A percentile compares a stretch with the other conserved stretches of the same genome.
Evolutionary conservation across 768 basidiomycete genomes (phyloP).

Genomic region (Lactarius pseudohatsudake): DNA sequence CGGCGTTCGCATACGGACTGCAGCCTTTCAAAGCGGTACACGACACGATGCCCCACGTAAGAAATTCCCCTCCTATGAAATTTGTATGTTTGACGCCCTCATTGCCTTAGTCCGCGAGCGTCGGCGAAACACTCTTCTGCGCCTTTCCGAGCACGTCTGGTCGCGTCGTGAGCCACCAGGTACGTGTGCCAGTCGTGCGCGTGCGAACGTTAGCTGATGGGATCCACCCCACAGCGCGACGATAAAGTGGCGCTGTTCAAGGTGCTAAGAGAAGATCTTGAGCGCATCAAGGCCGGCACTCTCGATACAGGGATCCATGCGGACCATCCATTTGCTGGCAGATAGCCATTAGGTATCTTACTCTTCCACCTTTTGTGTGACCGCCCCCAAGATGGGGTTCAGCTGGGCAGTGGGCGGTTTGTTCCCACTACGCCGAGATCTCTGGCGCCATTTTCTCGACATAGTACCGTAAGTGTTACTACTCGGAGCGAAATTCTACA

Average conservation of each 20-base stretch:
- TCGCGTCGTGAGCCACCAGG: conserved; percentile 70
- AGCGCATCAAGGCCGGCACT: conserved; percentile 10
- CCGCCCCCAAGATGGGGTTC: not conserved
- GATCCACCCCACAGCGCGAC: not conserved
- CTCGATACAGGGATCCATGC: conserved; percentile 17
- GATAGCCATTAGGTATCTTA: not conserved
- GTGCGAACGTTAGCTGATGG: not conserved
- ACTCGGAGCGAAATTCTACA: too few species aligned
- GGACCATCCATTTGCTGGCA: not conserved
- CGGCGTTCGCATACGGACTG: conserved; percentile 40
- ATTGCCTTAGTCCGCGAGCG: conserved; percentile 3
- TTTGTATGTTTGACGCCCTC: conserved; percentile 9
- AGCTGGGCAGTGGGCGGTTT: not conserved
- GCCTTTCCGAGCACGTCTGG: conserved; percentile 78
- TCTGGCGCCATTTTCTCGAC: not conserved
- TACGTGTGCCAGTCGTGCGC: conserved; percentile 33
- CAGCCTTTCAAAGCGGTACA: conserved; percentile 54
- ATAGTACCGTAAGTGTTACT: not conserved
- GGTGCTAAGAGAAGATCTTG: conserved; percentile 6
- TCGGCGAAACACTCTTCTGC: conserved; percentile 66
- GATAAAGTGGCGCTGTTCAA: conserved; percentile 25
- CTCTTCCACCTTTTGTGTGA: not conserved
- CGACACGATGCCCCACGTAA: conserved; percentile 19
- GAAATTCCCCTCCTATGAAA: not conserved
- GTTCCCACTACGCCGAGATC: not conserved